phyloP scores from a whole-genome alignment of 2,329 filamentous ascomycete genomes.

The Pseudocercospora eumusae region DNA sequence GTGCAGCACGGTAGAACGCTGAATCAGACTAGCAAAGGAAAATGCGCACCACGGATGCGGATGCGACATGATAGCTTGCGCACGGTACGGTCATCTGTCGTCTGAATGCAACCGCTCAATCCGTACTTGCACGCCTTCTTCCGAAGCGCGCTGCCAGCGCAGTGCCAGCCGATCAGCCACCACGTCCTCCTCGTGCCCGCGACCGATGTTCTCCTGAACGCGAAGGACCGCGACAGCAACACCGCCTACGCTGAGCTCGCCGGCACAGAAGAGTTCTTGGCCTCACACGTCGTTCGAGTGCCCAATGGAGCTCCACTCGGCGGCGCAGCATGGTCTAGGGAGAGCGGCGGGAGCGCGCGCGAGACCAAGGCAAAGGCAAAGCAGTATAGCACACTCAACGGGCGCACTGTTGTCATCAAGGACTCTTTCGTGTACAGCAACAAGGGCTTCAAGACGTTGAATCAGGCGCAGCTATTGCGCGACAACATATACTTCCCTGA shows the following conservation, averaged over 20 bases:
- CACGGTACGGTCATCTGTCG: background rate
- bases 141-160: slow-evolving; percentile 85
- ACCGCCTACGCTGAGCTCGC: slow-evolving; percentile 76
- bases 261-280: slow-evolving; percentile 89
- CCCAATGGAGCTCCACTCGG: slow-evolving; percentile 55
- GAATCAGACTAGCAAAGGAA: background rate
- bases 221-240: slow-evolving; percentile 83
- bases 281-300: slow-evolving; percentile 92
- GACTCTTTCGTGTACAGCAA: slow-evolving; percentile 92
- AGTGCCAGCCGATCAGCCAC: slow-evolving; percentile 89
- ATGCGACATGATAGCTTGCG: slow-evolving; percentile 4
- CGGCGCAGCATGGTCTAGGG: slow-evolving; percentile 48
- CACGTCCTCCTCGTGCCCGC: slow-evolving; percentile 92
- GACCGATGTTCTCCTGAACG: slow-evolving; percentile 85
- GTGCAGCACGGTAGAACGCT: slow-evolving; percentile 1
- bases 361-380: slow-evolving; percentile 91
- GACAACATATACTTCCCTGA: slow-evolving; percentile 89
- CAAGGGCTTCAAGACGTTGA: slow-evolving; percentile 95
- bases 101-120: slow-evolving; percentile 70
- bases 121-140: slow-evolving; percentile 98
- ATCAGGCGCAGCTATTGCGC: slow-evolving; percentile 81
- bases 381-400: slow-evolving; percentile 90
- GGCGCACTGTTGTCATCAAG: slow-evolving; percentile 89
- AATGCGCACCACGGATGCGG: slow-evolving; percentile 9
- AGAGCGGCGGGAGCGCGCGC: slow-evolving; percentile 54